Evolutionary conservation across 306 rosid species (phyloP).

Genomic region (Trichosanthes truncata): DNA sequence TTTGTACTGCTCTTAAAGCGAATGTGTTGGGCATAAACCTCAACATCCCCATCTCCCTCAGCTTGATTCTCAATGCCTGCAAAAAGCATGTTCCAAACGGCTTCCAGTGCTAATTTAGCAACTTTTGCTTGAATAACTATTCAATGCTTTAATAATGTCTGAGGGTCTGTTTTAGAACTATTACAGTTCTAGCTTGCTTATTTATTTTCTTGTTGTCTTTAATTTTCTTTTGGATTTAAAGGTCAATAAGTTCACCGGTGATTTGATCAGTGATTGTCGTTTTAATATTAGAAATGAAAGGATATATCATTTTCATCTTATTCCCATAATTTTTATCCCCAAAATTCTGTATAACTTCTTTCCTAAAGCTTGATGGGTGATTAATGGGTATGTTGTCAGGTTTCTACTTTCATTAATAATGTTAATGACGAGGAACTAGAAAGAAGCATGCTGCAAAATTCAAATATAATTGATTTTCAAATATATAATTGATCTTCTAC

Average conservation of each 20-base stretch:
- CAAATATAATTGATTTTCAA: too few species aligned
- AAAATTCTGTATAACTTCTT: neutral
- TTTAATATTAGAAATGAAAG: neutral
- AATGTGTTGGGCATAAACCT: constrained; percentile 53
- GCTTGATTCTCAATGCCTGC: constrained; percentile 63
- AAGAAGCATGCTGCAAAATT: neutral
- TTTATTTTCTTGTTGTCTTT: neutral
- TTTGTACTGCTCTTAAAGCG: constrained; percentile 62
- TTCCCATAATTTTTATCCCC: neutral
- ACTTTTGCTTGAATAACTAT: neutral
- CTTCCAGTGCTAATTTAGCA: constrained; percentile 35
- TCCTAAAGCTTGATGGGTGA: neutral
- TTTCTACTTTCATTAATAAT: too few species aligned
- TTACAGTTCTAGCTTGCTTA: neutral
- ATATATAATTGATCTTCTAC: too few species aligned
- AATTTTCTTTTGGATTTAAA: neutral
- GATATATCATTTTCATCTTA: neutral
- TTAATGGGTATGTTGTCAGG: neutral
- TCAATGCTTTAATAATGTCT: neutral
- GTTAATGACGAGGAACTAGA: neutral
- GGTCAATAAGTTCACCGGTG: neutral
- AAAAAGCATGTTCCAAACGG: constrained; percentile 20
- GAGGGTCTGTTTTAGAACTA: neutral
- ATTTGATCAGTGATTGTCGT: neutral
- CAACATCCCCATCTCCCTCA: constrained; percentile 57